Conservation (phyloP, 1,139 yeast species). For the Ogataea hybrid region DNA sequence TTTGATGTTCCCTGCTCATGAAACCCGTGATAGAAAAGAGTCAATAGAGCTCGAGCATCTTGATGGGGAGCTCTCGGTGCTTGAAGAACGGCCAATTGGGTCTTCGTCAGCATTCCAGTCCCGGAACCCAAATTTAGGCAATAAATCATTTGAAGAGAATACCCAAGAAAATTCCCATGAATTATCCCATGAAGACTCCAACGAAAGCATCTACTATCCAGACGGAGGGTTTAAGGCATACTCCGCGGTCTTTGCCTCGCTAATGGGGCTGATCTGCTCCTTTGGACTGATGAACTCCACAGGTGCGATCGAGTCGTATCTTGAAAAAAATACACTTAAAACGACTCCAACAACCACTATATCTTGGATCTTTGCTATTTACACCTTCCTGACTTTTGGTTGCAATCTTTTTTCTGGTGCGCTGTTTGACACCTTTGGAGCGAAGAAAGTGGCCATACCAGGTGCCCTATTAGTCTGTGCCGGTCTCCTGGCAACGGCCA, state of each 20-base stretch:
- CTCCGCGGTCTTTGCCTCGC: conserved; percentile 58
- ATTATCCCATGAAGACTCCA: not conserved
- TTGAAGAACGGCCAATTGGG: conserved; percentile 9
- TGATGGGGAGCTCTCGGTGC: conserved; percentile 1
- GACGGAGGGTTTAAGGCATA: conserved; percentile 61
- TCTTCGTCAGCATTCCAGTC: conserved; percentile 11
- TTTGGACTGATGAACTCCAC: conserved; percentile 67
- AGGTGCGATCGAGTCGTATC: conserved; percentile 70
- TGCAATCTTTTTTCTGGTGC: conserved; percentile 61
- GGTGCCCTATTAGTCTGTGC: conserved; percentile 46
- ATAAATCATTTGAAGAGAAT: not conserved
- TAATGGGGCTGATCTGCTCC: conserved; percentile 58
- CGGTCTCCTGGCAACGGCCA: conserved; percentile 58
- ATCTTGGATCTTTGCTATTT: conserved; percentile 68
- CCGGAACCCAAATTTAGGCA: not conserved
- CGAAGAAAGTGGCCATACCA: conserved; percentile 42
- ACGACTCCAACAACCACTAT: conserved; percentile 45
- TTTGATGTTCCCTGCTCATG: conserved; percentile 5
- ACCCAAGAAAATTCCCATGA: conserved; percentile 15
- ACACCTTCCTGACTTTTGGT: conserved; percentile 53
- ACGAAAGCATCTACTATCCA: conserved; percentile 39
- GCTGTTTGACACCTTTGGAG: conserved; percentile 61
- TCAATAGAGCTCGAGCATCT: conserved; percentile 1
- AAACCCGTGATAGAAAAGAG: conserved; percentile 4
- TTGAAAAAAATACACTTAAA: conserved; percentile 52